Percentiles rank a stretch among this genome's conserved stretches.
Evolutionary conservation across 2,329 filamentous ascomycete genomes (phyloP).

Genomic region (Fusarium penzigii): DNA sequence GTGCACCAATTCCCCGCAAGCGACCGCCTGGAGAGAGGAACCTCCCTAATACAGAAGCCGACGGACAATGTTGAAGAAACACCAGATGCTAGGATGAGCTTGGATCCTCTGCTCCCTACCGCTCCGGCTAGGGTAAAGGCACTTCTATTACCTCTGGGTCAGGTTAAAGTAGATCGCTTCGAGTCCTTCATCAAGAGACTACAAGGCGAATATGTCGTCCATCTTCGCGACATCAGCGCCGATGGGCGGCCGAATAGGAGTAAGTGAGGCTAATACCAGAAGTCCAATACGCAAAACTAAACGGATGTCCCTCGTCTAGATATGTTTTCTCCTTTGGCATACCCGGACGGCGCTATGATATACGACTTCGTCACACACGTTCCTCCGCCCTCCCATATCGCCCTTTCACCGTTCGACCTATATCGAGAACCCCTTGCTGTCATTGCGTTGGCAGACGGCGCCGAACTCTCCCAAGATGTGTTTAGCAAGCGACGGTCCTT

Average conservation of each 20-base stretch:
- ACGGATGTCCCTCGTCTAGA: slow-evolving; percentile 51
- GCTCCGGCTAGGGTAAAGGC: slow-evolving; percentile 89
- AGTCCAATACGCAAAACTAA: slow-evolving; percentile 15
- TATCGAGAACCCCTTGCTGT: slow-evolving; percentile 83
- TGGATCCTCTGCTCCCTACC: slow-evolving; percentile 87
- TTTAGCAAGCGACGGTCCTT: slow-evolving; percentile 57
- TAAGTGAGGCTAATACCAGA: slow-evolving; percentile 42
- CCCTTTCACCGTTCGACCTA: slow-evolving; percentile 85
- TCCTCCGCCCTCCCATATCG: slow-evolving; percentile 76
- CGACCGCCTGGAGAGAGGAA: slow-evolving; percentile 18
- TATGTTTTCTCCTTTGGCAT: slow-evolving; percentile 90
- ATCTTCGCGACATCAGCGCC: slow-evolving; percentile 82
- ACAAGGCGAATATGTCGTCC: slow-evolving; percentile 76
- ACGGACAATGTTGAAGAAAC: slow-evolving; percentile 35
- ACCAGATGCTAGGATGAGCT: slow-evolving; percentile 69
- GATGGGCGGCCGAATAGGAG: slow-evolving; percentile 85
- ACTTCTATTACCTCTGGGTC: slow-evolving; percentile 82
- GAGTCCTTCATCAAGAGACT: slow-evolving; percentile 75
- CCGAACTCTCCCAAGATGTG: slow-evolving; percentile 59
- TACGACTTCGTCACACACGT: slow-evolving; percentile 84
- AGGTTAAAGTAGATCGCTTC: slow-evolving; percentile 81
- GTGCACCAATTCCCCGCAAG: slow-evolving; percentile 11
- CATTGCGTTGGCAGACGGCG: slow-evolving; percentile 81
- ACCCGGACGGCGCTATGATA: slow-evolving; percentile 81
- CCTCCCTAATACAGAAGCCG: slow-evolving; percentile 17